Evolutionary conservation across 345 rosid species (phyloP), one percentile per base, ranked within the genome.

Genomic region (Sonneratia caseolaris): DNA sequence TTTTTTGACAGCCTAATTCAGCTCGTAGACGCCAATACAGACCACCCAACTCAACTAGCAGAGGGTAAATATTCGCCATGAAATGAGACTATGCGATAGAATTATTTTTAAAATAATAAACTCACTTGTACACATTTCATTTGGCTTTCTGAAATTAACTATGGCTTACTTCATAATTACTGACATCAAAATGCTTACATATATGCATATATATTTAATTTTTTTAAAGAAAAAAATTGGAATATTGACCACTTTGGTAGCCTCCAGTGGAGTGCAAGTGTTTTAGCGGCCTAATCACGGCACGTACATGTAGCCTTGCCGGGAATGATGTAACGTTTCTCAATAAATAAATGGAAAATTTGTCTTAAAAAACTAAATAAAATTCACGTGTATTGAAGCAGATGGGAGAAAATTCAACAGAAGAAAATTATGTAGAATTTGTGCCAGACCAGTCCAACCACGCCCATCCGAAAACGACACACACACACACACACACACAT

Each of bases 201-300:
- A 27, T 27, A 27, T 27, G 1, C 1, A 27, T 27, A 27, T 27
- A 27, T 27, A 27, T 27, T 27, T 27, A 27, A 27, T 27, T 27
- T 27, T 27, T 27, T 27, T 27, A 0, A 0, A 7, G 11, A 37
- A 64, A 32, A 37, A 10, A 35, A 32, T 32, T 37, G 16, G 45
- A 42, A 21, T 45, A 3, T 7, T 21, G 59, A 53, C 59, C 59
- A 4, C 19, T 18, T 19, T 19, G 57, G 18, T n/a, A 53, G 59
- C 59, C 59, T 53, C n/a, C 6, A 1, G 7, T 53, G 59, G 9
- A 27, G 32, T 27, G 32, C 32, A 19, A 38, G 16, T 40, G 1
- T 42, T 71, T 64, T 6, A 57, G 69, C 32, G 36, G 74, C 69
- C 69, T 64, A 72, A 72, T 49, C 5, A 27, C 27, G 7, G 74